phyloP scores from a whole-genome alignment of 2,329 filamentous ascomycete genomes.

The Lasiodiplodia sp. region DNA sequence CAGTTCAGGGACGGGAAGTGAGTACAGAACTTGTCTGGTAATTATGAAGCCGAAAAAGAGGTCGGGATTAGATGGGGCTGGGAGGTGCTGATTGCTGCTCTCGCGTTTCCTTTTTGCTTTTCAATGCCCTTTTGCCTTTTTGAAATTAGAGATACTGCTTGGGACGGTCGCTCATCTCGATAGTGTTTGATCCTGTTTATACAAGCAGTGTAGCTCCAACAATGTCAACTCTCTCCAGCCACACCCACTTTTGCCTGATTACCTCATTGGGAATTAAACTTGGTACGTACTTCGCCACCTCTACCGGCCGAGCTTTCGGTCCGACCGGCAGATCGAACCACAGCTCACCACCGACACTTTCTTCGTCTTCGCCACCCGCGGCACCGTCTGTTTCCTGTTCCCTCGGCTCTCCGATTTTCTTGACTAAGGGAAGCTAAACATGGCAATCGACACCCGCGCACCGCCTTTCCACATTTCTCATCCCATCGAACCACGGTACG shows the following conservation, averaged over 20 bases:
- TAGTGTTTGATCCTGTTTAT: not conserved
- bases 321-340: conserved; percentile 16
- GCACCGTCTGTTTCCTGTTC: not conserved
- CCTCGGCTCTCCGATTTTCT: not conserved
- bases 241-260: not conserved
- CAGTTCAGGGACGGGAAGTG: conserved; percentile 50
- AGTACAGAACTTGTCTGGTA: not conserved
- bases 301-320: conserved; percentile 2
- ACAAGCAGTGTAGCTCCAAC: not conserved
- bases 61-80: not conserved
- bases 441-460: not conserved
- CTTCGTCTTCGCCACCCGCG: not conserved
- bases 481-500: not conserved
- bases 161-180: conserved; percentile 1
- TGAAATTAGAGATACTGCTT: not conserved
- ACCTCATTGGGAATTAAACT: not conserved
- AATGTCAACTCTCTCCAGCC: not conserved
- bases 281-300: not conserved
- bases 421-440: not conserved
- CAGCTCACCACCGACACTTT: not conserved
- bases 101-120: not conserved
- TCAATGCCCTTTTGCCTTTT: not conserved
- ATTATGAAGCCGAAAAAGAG: not conserved
- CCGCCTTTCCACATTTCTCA: not conserved
- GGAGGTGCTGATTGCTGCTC: not conserved